Evolutionary conservation across 495 filamentous ascomycete genomes (phyloP), one percentile per base, ranked within the genome.

Genomic region (Penicillium antarcticum): DNA sequence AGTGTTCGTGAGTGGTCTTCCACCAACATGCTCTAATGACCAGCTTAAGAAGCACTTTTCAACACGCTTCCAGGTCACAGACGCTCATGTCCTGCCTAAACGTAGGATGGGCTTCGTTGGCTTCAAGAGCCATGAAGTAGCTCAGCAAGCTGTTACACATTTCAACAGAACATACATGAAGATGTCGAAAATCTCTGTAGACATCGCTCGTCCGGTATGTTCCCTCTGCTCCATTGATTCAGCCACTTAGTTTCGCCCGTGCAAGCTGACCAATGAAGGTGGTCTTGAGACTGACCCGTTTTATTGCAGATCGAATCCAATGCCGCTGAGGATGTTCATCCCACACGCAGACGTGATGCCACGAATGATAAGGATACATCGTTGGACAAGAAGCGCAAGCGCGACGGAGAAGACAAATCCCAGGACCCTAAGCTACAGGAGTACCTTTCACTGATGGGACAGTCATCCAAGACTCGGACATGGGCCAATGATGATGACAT

Each of bases 31-130:
- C 48, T 83, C 84, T 37, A 78, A 85, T 54, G 89, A 95, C 55
- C 88, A 96, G 47, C 86, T 97, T 60, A 84, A 81, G 61, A 87
- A 85, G 60, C 91, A 97, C 70, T 98, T 98, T 68, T 79, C 86
- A 46, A 82, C 80, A 60, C 83, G 83, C 51, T 82, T 83, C 57
- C 69, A 79, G 33, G 83, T 96, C 62, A 97, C 94, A 41, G 94
- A 97, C 74, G 84, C 88, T 50, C 94, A 92, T 76, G 80, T 95
- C 52, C 85, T 97, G 65, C 84, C 91, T 16, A 80, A 87, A 59
- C 82, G 94, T 60, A 81, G 91, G 48, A 96, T 98, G 73, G 94
- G 91, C 56, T 99, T 96, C 78, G 84, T 99, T 52, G 94, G 94
- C 52, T 97, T 92, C 77, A 92, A 88, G 70, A 89, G 80, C 45